These are phyloP conservation scores for Epichloe scottii DNA, from an alignment of 2,329 filamentous ascomycete genomes.

Conservation along the genomic window DNA sequence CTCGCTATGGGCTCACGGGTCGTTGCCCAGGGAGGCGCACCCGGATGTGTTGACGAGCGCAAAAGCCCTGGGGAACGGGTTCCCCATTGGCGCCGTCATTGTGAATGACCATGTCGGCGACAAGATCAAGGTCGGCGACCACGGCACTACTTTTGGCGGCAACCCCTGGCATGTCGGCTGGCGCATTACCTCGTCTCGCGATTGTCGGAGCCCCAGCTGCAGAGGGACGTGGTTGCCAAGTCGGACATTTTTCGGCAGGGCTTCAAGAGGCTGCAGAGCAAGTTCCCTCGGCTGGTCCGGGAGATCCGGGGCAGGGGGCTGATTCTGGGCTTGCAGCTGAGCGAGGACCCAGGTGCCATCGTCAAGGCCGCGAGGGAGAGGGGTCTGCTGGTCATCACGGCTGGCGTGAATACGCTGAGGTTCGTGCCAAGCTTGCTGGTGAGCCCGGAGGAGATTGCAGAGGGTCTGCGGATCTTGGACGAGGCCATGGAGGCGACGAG, in stretches of 20 bases:
- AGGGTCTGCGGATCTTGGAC: conserved; percentile 64
- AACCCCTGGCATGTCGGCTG: conserved; percentile 79
- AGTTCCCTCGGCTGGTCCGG: conserved; percentile 55
- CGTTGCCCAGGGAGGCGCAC: conserved; percentile 65
- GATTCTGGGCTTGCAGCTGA: conserved; percentile 77
- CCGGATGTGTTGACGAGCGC: conserved; percentile 90
- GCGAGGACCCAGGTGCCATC: conserved; percentile 57
- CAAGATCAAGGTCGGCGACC: conserved; percentile 52
- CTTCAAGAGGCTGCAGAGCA: conserved; percentile 33
- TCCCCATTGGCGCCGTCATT: conserved; percentile 70
- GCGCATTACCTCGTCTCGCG: conserved; percentile 76
- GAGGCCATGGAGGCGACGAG: conserved; percentile 42
- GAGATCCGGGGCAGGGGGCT: conserved; percentile 76
- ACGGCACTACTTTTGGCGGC: conserved; percentile 88
- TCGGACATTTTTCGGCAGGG: conserved; percentile 34
- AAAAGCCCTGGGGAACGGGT: conserved; percentile 92
- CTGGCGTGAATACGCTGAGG: conserved; percentile 79
- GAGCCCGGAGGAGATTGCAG: conserved; percentile 64
- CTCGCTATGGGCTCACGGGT: conserved; percentile 75
- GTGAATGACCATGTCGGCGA: conserved; percentile 28
- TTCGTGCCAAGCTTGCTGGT: conserved; percentile 85
- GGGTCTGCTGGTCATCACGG: conserved; percentile 81
- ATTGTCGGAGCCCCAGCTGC: conserved; percentile 58
- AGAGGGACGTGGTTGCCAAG: conserved; percentile 58
- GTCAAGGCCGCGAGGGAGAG: conserved; percentile 78